A percentile compares a stretch with the other conserved stretches of the same genome.
Evolutionary conservation across 2,329 filamentous ascomycete species (phyloP).

Genomic region (Scleromitrula shiraiana): DNA sequence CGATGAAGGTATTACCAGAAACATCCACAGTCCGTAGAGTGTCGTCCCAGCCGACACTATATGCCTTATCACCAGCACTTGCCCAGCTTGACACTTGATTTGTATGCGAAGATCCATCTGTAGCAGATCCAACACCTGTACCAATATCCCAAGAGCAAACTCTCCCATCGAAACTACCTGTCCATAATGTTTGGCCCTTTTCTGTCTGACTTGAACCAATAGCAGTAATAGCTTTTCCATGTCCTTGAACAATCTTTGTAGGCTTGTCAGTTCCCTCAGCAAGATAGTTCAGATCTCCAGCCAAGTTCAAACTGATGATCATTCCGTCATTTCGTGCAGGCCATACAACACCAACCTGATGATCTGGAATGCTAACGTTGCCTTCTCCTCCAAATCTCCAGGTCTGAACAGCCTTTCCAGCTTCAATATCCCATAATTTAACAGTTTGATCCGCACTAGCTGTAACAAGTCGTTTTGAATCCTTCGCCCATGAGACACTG

Average conservation of each 20-base stretch:
- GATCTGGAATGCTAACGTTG: slow-evolving; percentile 63
- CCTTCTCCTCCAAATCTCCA: slow-evolving; percentile 74
- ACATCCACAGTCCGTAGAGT: slow-evolving; percentile 73
- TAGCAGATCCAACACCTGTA: slow-evolving; percentile 57
- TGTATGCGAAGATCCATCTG: slow-evolving; percentile 75
- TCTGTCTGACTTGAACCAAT: slow-evolving; percentile 48
- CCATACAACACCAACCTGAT: slow-evolving; percentile 94
- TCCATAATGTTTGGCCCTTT: slow-evolving; percentile 59
- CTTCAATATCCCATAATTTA: slow-evolving; percentile 85
- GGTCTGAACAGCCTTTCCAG: slow-evolving; percentile 66
- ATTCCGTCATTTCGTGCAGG: slow-evolving; percentile 74
- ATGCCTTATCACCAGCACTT: slow-evolving; percentile 54
- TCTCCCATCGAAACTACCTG: slow-evolving; percentile 86
- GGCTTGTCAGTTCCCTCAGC: slow-evolving; percentile 63
- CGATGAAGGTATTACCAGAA: slow-evolving; percentile 66
- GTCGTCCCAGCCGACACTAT: slow-evolving; percentile 92
- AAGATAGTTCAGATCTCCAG: slow-evolving; percentile 86
- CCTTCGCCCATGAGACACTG: slow-evolving; percentile 79
- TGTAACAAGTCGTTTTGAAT: slow-evolving; percentile 81
- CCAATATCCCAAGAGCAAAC: slow-evolving; percentile 76
- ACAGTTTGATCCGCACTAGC: slow-evolving; percentile 92
- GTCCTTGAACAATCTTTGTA: slow-evolving; percentile 68
- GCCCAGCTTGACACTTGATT: slow-evolving; percentile 79
- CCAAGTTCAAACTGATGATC: slow-evolving; percentile 82
- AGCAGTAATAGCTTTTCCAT: slow-evolving; percentile 85